Conservation (phyloP, 163 green algal genomes). For the Scenedesmus sp. region DNA sequence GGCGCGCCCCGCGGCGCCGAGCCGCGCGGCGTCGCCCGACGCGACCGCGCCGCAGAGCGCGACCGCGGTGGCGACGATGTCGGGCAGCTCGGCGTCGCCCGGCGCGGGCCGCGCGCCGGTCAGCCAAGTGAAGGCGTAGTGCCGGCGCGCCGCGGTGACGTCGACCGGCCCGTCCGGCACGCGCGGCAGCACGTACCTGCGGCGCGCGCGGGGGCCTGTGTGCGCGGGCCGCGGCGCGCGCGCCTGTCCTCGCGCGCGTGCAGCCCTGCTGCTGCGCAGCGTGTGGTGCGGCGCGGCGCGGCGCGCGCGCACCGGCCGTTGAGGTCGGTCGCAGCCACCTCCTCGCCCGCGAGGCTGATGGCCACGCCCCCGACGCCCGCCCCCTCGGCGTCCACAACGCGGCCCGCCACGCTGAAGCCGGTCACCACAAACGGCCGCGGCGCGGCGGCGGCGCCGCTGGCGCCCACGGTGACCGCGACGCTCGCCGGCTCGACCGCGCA, state of each 20-base stretch:
- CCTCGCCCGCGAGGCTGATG: neutral
- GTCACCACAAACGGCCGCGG: slow-evolving; percentile 16
- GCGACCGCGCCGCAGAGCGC: slow-evolving; percentile 13
- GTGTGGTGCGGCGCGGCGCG: too few relatives aligned
- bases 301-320: slow-evolving; percentile 13
- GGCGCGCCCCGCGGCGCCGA: neutral
- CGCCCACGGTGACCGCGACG: neutral
- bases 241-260: too few relatives aligned
- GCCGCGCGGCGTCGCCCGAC: neutral
- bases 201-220: too few relatives aligned
- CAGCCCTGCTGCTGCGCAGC: too few relatives aligned
- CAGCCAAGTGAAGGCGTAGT: slow-evolving; percentile 25
- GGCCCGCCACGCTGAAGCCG: slow-evolving; percentile 32
- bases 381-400: slow-evolving; percentile 8
- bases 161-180: slow-evolving; percentile 21
- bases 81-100: neutral
- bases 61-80: neutral
- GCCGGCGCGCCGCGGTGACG: slow-evolving; percentile 6
- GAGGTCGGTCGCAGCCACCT: slow-evolving; percentile 6
- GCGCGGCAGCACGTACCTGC: slow-evolving; percentile 10
- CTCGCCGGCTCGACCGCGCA: slow-evolving; percentile 25
- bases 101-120: slow-evolving; percentile 16
- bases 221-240: too few relatives aligned
- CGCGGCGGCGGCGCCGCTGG: neutral
- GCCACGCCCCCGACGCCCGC: slow-evolving; percentile 7